phyloP scores from a whole-genome alignment of 306 rosid species.

The Medicago ruthenica region DNA sequence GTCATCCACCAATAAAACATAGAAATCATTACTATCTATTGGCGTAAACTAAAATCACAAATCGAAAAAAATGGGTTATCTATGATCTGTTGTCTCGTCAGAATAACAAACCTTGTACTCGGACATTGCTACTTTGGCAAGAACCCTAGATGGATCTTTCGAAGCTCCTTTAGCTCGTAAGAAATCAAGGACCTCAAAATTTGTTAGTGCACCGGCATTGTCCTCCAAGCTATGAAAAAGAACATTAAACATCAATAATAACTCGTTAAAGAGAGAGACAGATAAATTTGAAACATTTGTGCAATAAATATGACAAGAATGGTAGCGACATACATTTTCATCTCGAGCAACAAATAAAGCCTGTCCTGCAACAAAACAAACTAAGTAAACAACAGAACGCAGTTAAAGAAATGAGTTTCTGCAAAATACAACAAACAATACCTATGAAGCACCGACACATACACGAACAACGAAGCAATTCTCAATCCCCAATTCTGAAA shows the following conservation, averaged over 20 bases:
- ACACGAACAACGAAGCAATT: background rate
- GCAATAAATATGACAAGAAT: background rate
- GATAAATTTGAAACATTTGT: slow-evolving; percentile 2
- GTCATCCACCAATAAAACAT: slow-evolving; percentile 2
- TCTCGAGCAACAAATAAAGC: background rate
- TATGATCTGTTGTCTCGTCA: background rate
- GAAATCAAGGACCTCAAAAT: slow-evolving; percentile 77
- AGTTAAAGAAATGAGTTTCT: background rate
- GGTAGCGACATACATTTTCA: slow-evolving; percentile 63
- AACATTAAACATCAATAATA: background rate
- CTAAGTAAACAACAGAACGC: background rate
- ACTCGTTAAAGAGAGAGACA: background rate
- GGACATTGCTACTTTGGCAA: slow-evolving; percentile 64
- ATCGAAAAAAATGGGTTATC: background rate
- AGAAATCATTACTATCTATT: background rate
- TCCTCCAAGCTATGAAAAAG: slow-evolving; percentile 56
- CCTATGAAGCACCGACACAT: too few relatives aligned
- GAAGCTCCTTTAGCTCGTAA: slow-evolving; percentile 78
- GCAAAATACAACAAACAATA: background rate
- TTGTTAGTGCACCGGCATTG: slow-evolving; percentile 67
- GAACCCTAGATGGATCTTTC: slow-evolving; percentile 64
- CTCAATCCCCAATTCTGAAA: too few relatives aligned
- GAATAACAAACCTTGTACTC: slow-evolving; percentile 66
- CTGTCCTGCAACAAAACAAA: slow-evolving; percentile 4
- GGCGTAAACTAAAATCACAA: background rate